Base-by-base conservation (phyloP, 768 basidiomycete species). In the Pleurotus giganteus region DNA sequence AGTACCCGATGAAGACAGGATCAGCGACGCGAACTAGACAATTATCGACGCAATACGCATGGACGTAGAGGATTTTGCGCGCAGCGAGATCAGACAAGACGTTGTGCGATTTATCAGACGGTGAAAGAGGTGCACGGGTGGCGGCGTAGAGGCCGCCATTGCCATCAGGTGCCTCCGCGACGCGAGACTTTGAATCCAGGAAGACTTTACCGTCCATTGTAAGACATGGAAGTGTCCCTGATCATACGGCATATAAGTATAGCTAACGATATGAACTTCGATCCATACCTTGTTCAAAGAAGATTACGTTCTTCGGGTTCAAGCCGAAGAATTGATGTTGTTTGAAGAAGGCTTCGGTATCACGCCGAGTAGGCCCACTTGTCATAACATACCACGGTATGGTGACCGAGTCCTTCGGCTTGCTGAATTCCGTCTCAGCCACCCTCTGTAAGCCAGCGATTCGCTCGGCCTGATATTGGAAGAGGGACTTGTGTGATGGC, bases 301-400 rank as follows among this genome's bases (percentile, higher is more conserved):
- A 81, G 47, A 98, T 75, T 58, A 99, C 87, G 63, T 97, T 87
- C 58, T 84, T 76, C 55, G 83, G 65, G 49, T 85, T 67, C 57
- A 99, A 79, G 3, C 96, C 95, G 66, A 98, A 99, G 74, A 80
- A 90, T 2, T 70, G 68, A 71, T 94, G 80, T 57, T 81, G 74
- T 58, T 73, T 74, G 73, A 98, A 98, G 78, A 88, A 98, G 24
- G 73, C 74, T 69, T 92, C 90, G 21, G 97, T 98, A 31, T 88
- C 89, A 36, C 72, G 76, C 60, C 94, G 84, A 31, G 97, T 99
- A 34, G 96, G 97, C 21, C 95, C 95, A 66, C 91, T 94, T 54
- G 96, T 98, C 97, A 99, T 99, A 65, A 99, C 85, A 74, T 98
- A 98, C 97, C 97, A 98, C 32, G 92, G 91, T 54, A 98, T 84